Conservation (phyloP, 345 rosid genomes). For the Pistacia atlantica region DNA sequence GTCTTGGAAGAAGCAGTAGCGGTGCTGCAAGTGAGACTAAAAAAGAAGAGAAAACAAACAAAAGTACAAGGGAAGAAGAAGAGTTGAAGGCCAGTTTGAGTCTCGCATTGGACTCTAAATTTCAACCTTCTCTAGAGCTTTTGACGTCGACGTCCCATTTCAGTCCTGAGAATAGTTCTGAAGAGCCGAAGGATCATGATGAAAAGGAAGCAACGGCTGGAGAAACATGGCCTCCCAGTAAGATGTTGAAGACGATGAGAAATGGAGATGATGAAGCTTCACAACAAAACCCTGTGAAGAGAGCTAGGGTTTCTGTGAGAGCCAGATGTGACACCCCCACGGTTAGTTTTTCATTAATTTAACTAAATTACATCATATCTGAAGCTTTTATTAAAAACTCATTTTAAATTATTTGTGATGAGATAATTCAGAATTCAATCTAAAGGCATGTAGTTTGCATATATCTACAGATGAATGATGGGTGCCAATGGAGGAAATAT, state of each 20-base stretch:
- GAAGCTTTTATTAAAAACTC: background rate
- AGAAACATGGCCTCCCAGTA: slow-evolving; percentile 57
- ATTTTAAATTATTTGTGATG: background rate
- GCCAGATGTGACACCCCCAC: slow-evolving; percentile 86
- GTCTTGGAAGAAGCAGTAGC: slow-evolving; percentile 59
- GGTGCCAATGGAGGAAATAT: slow-evolving; percentile 97
- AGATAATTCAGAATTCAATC: background rate
- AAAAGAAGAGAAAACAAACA: slow-evolving; percentile 37
- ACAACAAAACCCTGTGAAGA: slow-evolving; percentile 58
- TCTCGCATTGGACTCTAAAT: slow-evolving; percentile 53
- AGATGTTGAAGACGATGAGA: slow-evolving; percentile 46
- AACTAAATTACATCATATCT: too few species aligned
- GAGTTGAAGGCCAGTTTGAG: slow-evolving; percentile 51
- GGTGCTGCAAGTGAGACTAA: slow-evolving; percentile 24
- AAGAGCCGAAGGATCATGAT: slow-evolving; percentile 39
- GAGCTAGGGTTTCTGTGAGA: slow-evolving; percentile 92
- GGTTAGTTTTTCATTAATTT: slow-evolving; percentile 30
- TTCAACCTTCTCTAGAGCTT: slow-evolving; percentile 24
- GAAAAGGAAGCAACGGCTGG: slow-evolving; percentile 11
- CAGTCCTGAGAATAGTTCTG: slow-evolving; percentile 41
- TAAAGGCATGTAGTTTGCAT: background rate
- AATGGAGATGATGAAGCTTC: slow-evolving; percentile 51
- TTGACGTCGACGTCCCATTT: slow-evolving; percentile 20
- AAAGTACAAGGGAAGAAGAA: slow-evolving; percentile 24
- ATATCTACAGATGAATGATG: slow-evolving; percentile 78